Base-by-base conservation (phyloP, 164 flowering plant species). In the Berberis thunbergii region DNA sequence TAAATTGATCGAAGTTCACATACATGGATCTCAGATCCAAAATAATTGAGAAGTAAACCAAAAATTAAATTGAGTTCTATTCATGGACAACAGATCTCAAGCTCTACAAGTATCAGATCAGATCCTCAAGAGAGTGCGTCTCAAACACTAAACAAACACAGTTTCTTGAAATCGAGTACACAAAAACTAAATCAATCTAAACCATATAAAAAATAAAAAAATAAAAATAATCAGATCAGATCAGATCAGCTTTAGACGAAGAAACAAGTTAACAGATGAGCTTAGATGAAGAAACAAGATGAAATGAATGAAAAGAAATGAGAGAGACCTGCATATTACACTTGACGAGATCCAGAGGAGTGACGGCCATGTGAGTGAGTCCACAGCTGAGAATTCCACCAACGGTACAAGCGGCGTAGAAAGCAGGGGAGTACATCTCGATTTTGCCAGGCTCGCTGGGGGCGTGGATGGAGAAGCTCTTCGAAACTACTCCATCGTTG, bases 241-340 rank as follows among this genome's bases (percentile, higher is more conserved):
- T n/a, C n/a, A n/a, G n/a, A 57, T 41, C 52, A 6, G 11, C 0
- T 6, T 6, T 0, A 11, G 6, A 49, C 11, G 6, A 6, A 49
- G 6, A 49, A 49, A 1, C 6, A 49, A 6, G 6, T 49, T 49
- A 49, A 49, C 52, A 6, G 11, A 49, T 11, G 11, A 49, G 11
- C 52, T 11, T 49, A 6, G 52, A 49, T 9, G 45, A 44, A 54
- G n/a, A 50, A 53, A 60, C 3, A 6, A 58, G 9, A 58, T 44
- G 9, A 60, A 60, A 60, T 38, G 12, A 13, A 13, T 60, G 0
- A 46, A 45, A 49, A 49, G 52, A 49, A 6, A 49, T 11, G 11
- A 49, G 6, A 49, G 8, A 11, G 52, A 87, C 97, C 97, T 90
- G 95, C 97, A 90, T 90, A 66, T 90, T 90, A 68, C 97, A 91